Percentiles rank a stretch among this genome's conserved stretches.
These are phyloP conservation scores for Arthrobotrys sphaeroides DNA, from an alignment of 2,329 filamentous ascomycete genomes.

Conservation along the genomic window DNA sequence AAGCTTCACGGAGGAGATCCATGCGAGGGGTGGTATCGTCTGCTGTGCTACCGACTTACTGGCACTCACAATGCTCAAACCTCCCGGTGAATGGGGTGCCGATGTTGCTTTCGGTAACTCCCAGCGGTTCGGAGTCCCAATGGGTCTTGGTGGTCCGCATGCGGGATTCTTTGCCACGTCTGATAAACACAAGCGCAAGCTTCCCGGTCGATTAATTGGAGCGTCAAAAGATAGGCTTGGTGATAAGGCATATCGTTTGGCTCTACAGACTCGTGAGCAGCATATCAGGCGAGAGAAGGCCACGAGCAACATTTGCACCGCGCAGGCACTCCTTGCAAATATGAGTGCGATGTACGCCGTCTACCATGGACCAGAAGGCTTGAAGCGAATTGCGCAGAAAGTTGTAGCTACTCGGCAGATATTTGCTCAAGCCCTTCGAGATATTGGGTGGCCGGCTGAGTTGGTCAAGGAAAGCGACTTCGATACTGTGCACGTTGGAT, in stretches of 20 bases:
- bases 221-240: conserved; percentile 90
- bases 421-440: conserved; percentile 60
- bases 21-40: conserved; percentile 32
- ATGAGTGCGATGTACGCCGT: conserved; percentile 95
- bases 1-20: conserved; percentile 38
- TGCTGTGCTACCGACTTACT: conserved; percentile 79
- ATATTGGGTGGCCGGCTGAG: conserved; percentile 23
- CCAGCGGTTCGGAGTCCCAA: conserved; percentile 88
- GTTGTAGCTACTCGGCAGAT: conserved; percentile 68
- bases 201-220: conserved; percentile 88
- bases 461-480: conserved; percentile 43
- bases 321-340: conserved; percentile 90
- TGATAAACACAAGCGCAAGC: conserved; percentile 92
- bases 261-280: conserved; percentile 92
- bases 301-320: conserved; percentile 96
- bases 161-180: conserved; percentile 94
- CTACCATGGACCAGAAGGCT: conserved; percentile 86
- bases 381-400: conserved; percentile 83
- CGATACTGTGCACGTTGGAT: conserved; percentile 34
- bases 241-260: conserved; percentile 80
- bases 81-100: conserved; percentile 92
- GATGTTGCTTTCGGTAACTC: conserved; percentile 95
- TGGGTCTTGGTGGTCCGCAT: conserved; percentile 93
- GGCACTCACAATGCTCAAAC: conserved; percentile 84
- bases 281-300: conserved; percentile 96